Conservation (phyloP, 2,329 filamentous ascomycete genomes). For the Didymella lethalis region DNA sequence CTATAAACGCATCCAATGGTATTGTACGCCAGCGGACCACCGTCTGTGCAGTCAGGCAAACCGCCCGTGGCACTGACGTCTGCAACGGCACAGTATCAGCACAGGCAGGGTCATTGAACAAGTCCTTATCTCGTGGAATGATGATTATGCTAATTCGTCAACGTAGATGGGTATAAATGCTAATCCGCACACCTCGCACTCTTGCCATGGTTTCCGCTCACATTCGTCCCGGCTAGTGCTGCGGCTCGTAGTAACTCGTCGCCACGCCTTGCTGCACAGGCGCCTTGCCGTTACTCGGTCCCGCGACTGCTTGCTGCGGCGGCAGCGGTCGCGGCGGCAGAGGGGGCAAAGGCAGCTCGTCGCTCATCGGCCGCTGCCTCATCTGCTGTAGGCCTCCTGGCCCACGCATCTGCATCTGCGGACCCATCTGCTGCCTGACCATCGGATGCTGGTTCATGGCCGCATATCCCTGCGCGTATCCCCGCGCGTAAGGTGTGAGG, state of each 20-base stretch:
- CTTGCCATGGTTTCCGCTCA: background rate
- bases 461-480: background rate
- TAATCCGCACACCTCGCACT: no score
- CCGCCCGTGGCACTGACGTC: no score
- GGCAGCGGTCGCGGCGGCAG: constrained; percentile 5
- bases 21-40: no score
- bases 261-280: background rate
- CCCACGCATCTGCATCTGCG: constrained; percentile 2
- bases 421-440: background rate
- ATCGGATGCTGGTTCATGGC: background rate
- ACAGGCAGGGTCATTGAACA: no score
- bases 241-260: constrained; percentile 19
- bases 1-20: no score
- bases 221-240: background rate
- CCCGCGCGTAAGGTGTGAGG: background rate
- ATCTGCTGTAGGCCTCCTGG: background rate
- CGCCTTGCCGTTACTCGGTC: constrained; percentile 15
- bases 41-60: no score
- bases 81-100: no score
- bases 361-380: background rate
- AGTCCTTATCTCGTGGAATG: no score
- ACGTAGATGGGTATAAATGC: constrained; percentile 6
- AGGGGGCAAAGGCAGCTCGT: constrained; percentile 3
- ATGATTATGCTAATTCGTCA: background rate
- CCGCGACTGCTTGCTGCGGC: background rate